phyloP scores from a whole-genome alignment of 225 moss, liverwort and hornwort genomes.

The Straminergon stramineum region DNA sequence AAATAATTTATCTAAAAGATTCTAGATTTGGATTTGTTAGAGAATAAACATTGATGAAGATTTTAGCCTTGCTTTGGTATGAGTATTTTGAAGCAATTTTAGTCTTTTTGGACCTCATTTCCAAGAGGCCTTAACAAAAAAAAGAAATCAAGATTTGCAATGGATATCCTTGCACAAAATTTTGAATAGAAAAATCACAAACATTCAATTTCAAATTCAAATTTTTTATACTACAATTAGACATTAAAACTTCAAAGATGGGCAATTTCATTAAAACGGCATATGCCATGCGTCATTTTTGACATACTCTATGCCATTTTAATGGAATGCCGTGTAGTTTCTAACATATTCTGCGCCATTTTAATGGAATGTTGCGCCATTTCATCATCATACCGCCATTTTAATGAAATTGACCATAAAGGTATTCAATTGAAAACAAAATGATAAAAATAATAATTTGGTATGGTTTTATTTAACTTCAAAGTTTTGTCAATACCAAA shows the following conservation, averaged over 20 bases:
- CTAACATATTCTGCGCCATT: too few species aligned
- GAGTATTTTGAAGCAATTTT: too few species aligned
- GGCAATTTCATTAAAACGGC: too few species aligned
- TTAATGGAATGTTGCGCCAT: too few species aligned
- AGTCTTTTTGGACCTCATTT: too few species aligned
- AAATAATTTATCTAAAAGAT: rapidly evolving
- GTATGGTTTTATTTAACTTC: background rate
- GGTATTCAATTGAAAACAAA: background rate
- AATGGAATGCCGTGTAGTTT: too few species aligned
- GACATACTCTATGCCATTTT: too few species aligned
- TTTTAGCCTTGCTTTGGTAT: background rate
- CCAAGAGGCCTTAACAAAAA: background rate
- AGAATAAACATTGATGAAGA: background rate
- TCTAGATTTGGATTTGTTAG: background rate
- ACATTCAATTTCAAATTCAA: background rate
- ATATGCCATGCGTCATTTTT: too few species aligned
- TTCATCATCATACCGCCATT: too few species aligned
- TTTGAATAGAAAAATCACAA: too few species aligned
- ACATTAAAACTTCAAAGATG: too few species aligned
- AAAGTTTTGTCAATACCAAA: background rate
- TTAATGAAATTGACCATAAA: too few species aligned
- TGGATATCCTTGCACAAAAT: background rate
- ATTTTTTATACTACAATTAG: background rate
- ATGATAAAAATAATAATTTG: background rate
- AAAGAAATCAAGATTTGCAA: background rate